A percentile compares a stretch with the other conserved stretches of the same genome.
phyloP scores from a whole-genome alignment of 768 basidiomycete genomes.

The Coprinopsis cinerea region DNA sequence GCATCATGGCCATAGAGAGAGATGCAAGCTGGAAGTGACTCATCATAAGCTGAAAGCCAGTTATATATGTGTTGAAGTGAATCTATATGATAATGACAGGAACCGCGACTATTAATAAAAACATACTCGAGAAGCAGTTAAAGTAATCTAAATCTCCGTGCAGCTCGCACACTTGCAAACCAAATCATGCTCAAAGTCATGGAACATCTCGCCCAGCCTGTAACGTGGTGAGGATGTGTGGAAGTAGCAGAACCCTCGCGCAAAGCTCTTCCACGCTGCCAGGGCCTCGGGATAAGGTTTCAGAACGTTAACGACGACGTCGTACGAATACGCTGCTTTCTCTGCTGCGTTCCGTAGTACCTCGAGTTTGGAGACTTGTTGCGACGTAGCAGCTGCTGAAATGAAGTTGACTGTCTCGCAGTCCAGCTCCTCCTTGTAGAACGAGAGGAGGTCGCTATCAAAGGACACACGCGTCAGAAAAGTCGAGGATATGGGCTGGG shows the following conservation, averaged over 20 bases:
- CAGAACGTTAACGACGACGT: constrained; percentile 20
- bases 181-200: not conserved
- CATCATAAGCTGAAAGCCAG: no score
- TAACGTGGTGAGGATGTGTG: constrained; percentile 23
- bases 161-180: no score
- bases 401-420: constrained; percentile 31
- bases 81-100: no score
- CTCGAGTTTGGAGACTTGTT: constrained; percentile 21
- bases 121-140: no score
- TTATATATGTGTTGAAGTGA: no score
- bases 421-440: constrained; percentile 34
- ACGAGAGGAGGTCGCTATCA: constrained; percentile 36
- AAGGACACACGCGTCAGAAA: not conserved
- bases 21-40: no score
- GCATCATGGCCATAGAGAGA: no score
- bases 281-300: constrained; percentile 12
- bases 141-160: no score
- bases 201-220: constrained; percentile 14
- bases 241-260: constrained; percentile 21
- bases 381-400: constrained; percentile 23
- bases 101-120: no score
- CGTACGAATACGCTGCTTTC: constrained; percentile 20
- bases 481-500: not conserved
- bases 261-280: constrained; percentile 10
- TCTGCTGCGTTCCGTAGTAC: constrained; percentile 19